A percentile compares a stretch with the other conserved stretches of the same genome.
These are phyloP conservation scores for Pseudogymnoascus sp. DNA, from an alignment of 2,329 filamentous ascomycete genomes.

Conservation along the genomic window DNA sequence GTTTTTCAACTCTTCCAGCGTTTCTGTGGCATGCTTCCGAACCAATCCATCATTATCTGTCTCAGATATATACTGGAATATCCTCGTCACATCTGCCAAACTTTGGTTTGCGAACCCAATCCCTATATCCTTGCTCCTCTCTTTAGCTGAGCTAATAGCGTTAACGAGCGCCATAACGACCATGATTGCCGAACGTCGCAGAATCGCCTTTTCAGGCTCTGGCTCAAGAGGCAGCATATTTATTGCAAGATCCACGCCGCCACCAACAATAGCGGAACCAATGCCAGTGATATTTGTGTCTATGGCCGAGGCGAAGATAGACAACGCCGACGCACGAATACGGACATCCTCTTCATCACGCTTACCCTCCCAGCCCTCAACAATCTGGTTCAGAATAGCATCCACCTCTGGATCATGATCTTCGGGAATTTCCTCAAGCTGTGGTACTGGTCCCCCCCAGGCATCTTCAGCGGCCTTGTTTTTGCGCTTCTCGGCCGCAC, in stretches of 20 bases:
- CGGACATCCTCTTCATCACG: conserved; percentile 60
- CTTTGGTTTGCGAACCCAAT: conserved; percentile 48
- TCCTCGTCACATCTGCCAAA: conserved; percentile 51
- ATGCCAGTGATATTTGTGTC: conserved; percentile 53
- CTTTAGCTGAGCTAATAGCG: conserved; percentile 46
- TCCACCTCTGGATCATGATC: conserved; percentile 25
- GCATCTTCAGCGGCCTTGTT: conserved; percentile 43
- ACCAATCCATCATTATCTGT: conserved; percentile 63
- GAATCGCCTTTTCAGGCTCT: conserved; percentile 50
- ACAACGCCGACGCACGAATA: conserved; percentile 60
- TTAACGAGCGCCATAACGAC: conserved; percentile 53
- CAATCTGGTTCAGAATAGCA: conserved; percentile 48
- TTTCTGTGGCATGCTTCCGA: conserved; percentile 54
- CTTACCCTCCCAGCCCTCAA: conserved; percentile 59
- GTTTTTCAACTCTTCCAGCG: conserved; percentile 56
- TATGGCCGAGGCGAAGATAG: conserved; percentile 50
- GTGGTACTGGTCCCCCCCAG: conserved; percentile 46
- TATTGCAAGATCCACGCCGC: conserved; percentile 53
- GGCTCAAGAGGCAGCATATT: conserved; percentile 55
- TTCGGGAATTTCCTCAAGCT: conserved; percentile 34
- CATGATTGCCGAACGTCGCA: conserved; percentile 58
- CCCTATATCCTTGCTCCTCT: conserved; percentile 37
- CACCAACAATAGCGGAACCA: conserved; percentile 43
- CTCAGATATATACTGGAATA: conserved; percentile 53
- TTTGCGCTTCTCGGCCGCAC: conserved; percentile 40